phyloP scores from a whole-genome alignment of 2,329 filamentous ascomycete genomes.

The Diaporthe longicolla region DNA sequence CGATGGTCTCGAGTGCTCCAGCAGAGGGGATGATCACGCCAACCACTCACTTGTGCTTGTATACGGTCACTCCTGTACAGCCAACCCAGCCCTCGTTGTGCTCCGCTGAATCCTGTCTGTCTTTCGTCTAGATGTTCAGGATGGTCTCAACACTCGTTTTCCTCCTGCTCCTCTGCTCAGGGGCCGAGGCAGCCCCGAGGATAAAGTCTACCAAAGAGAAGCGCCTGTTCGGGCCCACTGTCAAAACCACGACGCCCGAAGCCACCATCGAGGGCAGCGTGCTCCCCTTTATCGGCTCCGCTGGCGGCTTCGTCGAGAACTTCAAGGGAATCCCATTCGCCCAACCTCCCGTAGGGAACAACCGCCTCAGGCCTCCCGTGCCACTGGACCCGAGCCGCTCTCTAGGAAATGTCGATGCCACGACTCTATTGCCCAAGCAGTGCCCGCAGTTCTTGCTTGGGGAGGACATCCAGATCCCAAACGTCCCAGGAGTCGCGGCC shows the following conservation, averaged over 20 bases:
- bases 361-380: constrained; percentile 79
- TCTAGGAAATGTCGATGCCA: constrained; percentile 69
- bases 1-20: neutral
- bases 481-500: constrained; percentile 62
- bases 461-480: constrained; percentile 49
- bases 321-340: constrained; percentile 85
- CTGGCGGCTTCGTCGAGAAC: constrained; percentile 68
- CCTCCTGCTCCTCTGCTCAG: neutral
- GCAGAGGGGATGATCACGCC: neutral
- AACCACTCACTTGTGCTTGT: neutral
- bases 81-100: neutral
- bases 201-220: constrained; percentile 23
- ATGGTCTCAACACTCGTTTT: neutral
- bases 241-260: constrained; percentile 11
- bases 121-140: neutral
- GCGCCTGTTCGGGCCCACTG: constrained; percentile 21
- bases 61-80: constrained; percentile 5
- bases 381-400: constrained; percentile 70
- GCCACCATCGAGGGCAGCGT: constrained; percentile 11
- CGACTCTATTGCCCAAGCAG: constrained; percentile 74
- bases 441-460: constrained; percentile 75
- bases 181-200: constrained; percentile 5
- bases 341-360: constrained; percentile 73
- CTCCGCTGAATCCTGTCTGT: neutral
- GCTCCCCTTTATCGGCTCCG: constrained; percentile 63